Evolutionary conservation across 2,329 filamentous ascomycete species (phyloP).

Genomic region (Bipolaris sorokiniana): DNA sequence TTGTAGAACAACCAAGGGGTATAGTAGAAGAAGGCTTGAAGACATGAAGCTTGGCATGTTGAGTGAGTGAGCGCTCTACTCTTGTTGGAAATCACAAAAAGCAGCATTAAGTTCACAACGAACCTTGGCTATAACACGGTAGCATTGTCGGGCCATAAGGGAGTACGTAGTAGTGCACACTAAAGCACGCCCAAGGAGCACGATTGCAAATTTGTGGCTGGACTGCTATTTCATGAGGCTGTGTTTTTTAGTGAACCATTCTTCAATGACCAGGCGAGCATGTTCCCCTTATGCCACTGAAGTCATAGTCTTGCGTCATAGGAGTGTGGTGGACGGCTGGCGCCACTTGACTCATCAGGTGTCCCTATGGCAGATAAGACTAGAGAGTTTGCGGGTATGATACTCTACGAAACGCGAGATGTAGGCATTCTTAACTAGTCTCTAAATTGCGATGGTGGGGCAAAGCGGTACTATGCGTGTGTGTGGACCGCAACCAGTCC

Average conservation of each 20-base stretch:
- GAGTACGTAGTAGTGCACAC: neutral
- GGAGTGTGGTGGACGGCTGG: neutral
- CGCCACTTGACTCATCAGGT: neutral
- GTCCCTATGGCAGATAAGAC: neutral
- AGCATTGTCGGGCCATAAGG: neutral
- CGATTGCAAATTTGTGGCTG: neutral
- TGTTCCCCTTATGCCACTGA: constrained; percentile 1
- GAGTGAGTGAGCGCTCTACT: too few relatives aligned
- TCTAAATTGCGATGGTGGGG: neutral
- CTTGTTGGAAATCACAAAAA: too few relatives aligned
- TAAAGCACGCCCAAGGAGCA: neutral
- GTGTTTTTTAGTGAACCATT: neutral
- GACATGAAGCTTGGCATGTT: too few relatives aligned
- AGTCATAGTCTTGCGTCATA: constrained; percentile 1
- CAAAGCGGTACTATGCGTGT: neutral
- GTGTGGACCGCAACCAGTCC: neutral
- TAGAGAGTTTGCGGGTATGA: neutral
- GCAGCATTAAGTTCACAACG: too few relatives aligned
- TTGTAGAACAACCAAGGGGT: too few relatives aligned
- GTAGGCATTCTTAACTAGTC: neutral
- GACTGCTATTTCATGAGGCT: too few relatives aligned
- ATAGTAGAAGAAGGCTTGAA: too few relatives aligned
- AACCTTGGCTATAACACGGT: neutral
- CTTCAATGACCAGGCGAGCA: too few relatives aligned
- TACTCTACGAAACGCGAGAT: too few relatives aligned